phyloP scores from a whole-genome alignment of 2,329 filamentous ascomycete genomes.

The Zelopaecilomyces penicillatus region DNA sequence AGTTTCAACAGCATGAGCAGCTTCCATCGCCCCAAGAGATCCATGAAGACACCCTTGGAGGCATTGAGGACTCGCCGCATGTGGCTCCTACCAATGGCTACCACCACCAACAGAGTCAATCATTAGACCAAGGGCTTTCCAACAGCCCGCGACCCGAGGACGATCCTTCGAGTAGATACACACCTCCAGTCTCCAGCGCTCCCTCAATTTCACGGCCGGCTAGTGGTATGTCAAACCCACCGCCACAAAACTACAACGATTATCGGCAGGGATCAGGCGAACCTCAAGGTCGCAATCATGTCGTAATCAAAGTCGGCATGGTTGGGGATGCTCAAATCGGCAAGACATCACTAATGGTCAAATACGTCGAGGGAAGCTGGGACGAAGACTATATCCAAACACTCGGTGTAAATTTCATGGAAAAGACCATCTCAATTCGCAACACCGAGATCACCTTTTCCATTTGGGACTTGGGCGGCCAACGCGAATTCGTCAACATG shows the following conservation, averaged over 20 bases:
- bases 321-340: slow-evolving; percentile 98
- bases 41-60: slow-evolving; percentile 42
- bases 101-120: slow-evolving; percentile 38
- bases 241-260: slow-evolving; percentile 33
- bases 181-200: slow-evolving; percentile 35
- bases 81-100: slow-evolving; percentile 27
- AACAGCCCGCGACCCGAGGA: slow-evolving; percentile 33
- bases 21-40: slow-evolving; percentile 20
- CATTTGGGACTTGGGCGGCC: slow-evolving; percentile 96
- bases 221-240: slow-evolving; percentile 43
- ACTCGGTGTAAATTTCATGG: slow-evolving; percentile 98
- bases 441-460: slow-evolving; percentile 99
- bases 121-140: slow-evolving; percentile 40
- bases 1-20: not conserved
- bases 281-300: slow-evolving; percentile 54
- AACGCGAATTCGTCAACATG: slow-evolving; percentile 99
- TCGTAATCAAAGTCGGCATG: slow-evolving; percentile 99
- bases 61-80: slow-evolving; percentile 40
- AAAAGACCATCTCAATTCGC: slow-evolving; percentile 98
- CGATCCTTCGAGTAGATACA: slow-evolving; percentile 37
- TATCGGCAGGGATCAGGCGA: slow-evolving; percentile 33
- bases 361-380: slow-evolving; percentile 99
- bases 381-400: slow-evolving; percentile 99
- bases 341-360: slow-evolving; percentile 98
- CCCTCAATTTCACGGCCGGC: slow-evolving; percentile 45